A percentile compares a stretch with the other conserved stretches of the same genome.
phyloP scores from a whole-genome alignment of 768 basidiomycete genomes.

The Suillus luteus region DNA sequence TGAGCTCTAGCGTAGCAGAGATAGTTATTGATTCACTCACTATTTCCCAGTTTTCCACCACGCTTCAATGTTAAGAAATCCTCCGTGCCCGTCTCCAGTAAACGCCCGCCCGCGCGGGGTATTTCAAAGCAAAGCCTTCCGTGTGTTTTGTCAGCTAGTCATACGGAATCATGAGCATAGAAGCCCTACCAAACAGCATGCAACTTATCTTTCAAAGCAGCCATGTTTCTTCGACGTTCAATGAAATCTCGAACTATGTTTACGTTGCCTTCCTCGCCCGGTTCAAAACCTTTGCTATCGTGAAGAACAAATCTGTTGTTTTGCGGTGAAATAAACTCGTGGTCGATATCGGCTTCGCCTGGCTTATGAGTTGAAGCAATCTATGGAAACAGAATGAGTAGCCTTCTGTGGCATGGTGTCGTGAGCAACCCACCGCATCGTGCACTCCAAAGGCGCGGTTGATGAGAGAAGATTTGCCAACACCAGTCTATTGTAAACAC shows the following conservation, averaged over 20 bases:
- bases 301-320: neutral
- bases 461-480: neutral
- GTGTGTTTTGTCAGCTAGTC: neutral
- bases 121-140: constrained; percentile 1
- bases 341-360: neutral
- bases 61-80: constrained; percentile 1
- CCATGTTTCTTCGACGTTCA: neutral
- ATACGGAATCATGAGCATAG: neutral
- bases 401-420: neutral
- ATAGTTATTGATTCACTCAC: neutral
- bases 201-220: neutral
- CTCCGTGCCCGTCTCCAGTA: neutral
- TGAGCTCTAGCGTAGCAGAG: neutral
- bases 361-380: neutral
- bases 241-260: neutral
- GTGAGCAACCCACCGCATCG: neutral
- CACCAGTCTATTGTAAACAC: neutral
- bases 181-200: neutral
- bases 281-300: constrained; percentile 3
- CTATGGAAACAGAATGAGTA: neutral
- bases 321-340: neutral
- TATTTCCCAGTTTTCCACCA: neutral
- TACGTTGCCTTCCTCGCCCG: neutral
- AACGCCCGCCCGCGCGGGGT: neutral
- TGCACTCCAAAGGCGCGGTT: neutral